Conservation (phyloP, 2,329 filamentous ascomycete genomes). For the Phyllosticta ampelicida region DNA sequence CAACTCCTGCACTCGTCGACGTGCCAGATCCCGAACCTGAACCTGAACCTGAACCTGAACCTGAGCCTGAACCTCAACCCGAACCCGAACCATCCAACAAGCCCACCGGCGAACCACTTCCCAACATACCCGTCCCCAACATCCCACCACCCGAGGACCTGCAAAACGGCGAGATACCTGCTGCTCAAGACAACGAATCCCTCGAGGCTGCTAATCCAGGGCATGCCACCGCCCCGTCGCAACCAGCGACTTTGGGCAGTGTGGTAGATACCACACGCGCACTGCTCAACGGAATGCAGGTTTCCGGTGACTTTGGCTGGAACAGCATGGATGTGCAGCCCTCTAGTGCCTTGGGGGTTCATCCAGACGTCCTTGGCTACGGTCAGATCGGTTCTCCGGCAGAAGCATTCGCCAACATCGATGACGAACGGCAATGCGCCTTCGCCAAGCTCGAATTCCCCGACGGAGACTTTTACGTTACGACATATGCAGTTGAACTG, state of each 20-base stretch:
- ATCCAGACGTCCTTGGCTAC: slow-evolving; percentile 6
- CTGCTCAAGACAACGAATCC: background rate
- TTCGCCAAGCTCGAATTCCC: slow-evolving; percentile 60
- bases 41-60: background rate
- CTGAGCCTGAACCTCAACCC: background rate
- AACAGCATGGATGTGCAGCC: slow-evolving; percentile 6
- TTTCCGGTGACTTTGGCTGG: background rate
- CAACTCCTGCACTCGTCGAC: background rate
- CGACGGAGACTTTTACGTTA: slow-evolving; percentile 71
- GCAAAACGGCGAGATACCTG: background rate
- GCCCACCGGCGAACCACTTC: background rate
- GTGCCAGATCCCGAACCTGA: background rate
- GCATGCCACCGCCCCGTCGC: background rate
- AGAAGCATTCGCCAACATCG: background rate
- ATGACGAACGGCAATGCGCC: slow-evolving; percentile 30
- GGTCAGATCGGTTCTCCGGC: background rate
- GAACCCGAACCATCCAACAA: background rate
- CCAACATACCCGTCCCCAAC: background rate
- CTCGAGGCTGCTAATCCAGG: background rate
- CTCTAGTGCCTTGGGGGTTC: slow-evolving; percentile 3
- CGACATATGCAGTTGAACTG: slow-evolving; percentile 60
- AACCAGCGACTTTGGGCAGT: background rate
- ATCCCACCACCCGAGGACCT: background rate
- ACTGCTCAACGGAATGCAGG: background rate
- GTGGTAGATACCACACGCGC: background rate